Conservation (phyloP, 2,329 filamentous ascomycete genomes). For the Penicillium sp. region DNA sequence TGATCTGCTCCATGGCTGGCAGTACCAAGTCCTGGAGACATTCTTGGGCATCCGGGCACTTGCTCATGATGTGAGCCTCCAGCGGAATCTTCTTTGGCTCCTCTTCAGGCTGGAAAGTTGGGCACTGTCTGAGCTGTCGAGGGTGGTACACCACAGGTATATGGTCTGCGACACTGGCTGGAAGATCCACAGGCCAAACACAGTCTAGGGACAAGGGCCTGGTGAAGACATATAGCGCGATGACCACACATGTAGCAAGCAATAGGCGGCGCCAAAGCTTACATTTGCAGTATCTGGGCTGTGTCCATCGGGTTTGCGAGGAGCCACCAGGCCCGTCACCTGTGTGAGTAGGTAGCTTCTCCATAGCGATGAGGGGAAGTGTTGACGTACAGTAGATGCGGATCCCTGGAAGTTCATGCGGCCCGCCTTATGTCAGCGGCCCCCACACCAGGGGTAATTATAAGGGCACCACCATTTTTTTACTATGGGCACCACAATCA, state of each 20-base stretch:
- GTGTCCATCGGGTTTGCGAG: slow-evolving; percentile 1
- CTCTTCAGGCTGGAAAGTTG: background rate
- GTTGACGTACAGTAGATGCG: background rate
- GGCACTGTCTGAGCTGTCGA: background rate
- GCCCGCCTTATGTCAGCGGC: too few species aligned
- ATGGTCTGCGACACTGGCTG: background rate
- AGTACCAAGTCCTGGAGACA: slow-evolving; percentile 76
- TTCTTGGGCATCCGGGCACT: slow-evolving; percentile 85
- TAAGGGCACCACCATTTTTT: too few species aligned
- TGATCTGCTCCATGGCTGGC: slow-evolving; percentile 75
- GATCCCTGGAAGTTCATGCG: too few species aligned
- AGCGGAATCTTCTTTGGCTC: slow-evolving; percentile 56
- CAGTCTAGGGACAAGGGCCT: too few species aligned
- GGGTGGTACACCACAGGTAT: background rate
- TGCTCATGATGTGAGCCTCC: slow-evolving; percentile 94
- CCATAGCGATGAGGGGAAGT: slow-evolving; percentile 9
- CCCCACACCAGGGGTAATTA: too few species aligned
- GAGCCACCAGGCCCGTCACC: slow-evolving; percentile 5
- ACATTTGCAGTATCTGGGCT: background rate
- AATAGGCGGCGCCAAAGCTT: background rate
- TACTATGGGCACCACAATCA: too few species aligned
- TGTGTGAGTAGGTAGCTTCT: slow-evolving; percentile 19
- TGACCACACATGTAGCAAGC: too few species aligned
- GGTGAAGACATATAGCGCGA: too few species aligned
- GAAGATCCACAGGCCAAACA: background rate